phyloP scores from a whole-genome alignment of 208 protist species.

The Acanthamoeba lenticulata region DNA sequence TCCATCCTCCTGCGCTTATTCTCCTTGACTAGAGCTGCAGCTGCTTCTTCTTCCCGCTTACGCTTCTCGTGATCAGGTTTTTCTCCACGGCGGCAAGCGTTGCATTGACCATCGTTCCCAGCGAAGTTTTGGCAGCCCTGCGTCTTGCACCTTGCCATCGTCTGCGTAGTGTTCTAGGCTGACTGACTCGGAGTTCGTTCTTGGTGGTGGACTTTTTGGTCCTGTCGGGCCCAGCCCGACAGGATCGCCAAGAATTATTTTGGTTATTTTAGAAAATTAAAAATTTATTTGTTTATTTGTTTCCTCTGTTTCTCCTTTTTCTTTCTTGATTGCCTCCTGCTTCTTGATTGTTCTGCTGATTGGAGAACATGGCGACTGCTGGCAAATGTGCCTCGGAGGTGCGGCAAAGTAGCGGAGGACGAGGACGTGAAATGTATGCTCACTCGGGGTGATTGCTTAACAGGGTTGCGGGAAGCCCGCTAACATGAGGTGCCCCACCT shows the following conservation, averaged over 20 bases:
- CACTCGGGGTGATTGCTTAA: not conserved
- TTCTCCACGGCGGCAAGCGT: not conserved
- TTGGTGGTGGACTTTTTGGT: no score
- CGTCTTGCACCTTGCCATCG: not conserved
- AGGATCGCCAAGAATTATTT: no score
- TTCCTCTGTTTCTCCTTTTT: not conserved
- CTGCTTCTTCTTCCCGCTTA: not conserved
- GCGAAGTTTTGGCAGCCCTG: not conserved
- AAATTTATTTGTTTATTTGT: not conserved
- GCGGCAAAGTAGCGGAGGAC: no score
- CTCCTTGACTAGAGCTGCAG: not conserved
- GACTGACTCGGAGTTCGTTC: no score
- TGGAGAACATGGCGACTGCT: not conserved
- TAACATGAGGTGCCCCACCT: slow-evolving; percentile 77
- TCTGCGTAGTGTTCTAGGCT: not conserved
- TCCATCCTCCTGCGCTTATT: not conserved
- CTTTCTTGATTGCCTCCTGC: not conserved
- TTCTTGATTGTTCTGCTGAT: not conserved
- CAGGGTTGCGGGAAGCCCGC: slow-evolving; percentile 74
- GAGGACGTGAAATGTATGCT: no score
- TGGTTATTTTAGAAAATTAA: no score
- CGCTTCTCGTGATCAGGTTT: not conserved
- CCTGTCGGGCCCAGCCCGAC: no score
- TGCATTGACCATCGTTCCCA: not conserved
- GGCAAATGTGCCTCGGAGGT: slow-evolving; percentile 38